Conservation (phyloP, 176 grass and related monocot genomes). For the Tuctoria greenei region DNA sequence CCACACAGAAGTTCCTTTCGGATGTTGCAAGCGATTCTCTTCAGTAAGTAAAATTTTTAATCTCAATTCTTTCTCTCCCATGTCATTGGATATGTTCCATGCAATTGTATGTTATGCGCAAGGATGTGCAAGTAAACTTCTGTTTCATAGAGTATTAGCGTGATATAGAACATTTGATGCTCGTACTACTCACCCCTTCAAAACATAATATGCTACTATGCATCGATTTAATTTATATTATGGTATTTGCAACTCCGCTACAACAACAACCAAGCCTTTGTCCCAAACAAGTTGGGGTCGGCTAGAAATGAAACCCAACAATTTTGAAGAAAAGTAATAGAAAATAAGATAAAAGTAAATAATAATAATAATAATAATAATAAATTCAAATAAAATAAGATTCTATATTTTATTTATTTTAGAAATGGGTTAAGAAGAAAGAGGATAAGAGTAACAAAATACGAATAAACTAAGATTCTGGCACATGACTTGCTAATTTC, state of each 20-base stretch:
- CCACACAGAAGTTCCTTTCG: conserved; percentile 92
- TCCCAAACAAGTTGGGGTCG: too few relatives aligned
- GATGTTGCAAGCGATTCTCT: conserved; percentile 92
- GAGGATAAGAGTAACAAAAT: too few relatives aligned
- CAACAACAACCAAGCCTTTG: too few relatives aligned
- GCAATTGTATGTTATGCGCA: neutral
- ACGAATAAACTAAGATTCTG: too few relatives aligned
- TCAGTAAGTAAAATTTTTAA: conserved; percentile 60
- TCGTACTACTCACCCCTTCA: neutral
- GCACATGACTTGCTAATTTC: too few relatives aligned
- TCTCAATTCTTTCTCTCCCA: neutral
- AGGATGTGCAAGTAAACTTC: neutral
- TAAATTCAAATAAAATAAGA: too few relatives aligned
- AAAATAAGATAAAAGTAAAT: too few relatives aligned
- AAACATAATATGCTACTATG: neutral
- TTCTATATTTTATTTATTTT: too few relatives aligned
- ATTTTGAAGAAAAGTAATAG: too few relatives aligned
- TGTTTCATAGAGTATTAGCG: neutral
- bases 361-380: too few relatives aligned
- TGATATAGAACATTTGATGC: neutral
- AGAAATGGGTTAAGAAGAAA: too few relatives aligned
- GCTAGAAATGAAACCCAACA: too few relatives aligned
- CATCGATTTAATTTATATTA: neutral
- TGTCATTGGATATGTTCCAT: neutral
- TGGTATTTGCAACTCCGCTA: neutral